Conservation (phyloP, 2,329 filamentous ascomycete genomes). For the Phyllosticta citrichinensis region DNA sequence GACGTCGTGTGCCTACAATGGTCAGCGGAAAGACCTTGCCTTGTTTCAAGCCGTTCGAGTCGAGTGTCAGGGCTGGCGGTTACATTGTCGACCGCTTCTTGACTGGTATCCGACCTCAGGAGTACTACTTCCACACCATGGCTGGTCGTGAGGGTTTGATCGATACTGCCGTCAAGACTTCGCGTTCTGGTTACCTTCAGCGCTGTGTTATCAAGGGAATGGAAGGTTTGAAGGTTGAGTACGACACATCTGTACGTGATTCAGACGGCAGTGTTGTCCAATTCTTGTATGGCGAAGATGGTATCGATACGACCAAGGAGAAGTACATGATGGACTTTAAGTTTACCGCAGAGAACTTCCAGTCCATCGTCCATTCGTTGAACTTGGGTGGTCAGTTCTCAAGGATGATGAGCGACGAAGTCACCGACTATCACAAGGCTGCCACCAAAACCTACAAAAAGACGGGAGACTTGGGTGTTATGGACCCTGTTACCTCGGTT, state of each 20-base stretch:
- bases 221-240: constrained; percentile 85
- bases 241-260: constrained; percentile 89
- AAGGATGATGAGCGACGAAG: constrained; percentile 56
- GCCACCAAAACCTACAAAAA: constrained; percentile 74
- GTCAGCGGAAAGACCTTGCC: constrained; percentile 94
- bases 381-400: constrained; percentile 50
- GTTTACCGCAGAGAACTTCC: constrained; percentile 79
- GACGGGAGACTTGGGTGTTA: constrained; percentile 53
- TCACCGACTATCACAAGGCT: constrained; percentile 50
- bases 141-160: constrained; percentile 96
- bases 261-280: constrained; percentile 89
- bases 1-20: constrained; percentile 90
- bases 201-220: constrained; percentile 97
- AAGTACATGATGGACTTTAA: constrained; percentile 84
- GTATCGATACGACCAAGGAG: constrained; percentile 86
- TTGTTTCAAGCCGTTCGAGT: constrained; percentile 88
- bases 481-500: constrained; percentile 64
- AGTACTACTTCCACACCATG: constrained; percentile 99
- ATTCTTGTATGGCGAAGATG: constrained; percentile 94
- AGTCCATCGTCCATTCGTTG: constrained; percentile 68
- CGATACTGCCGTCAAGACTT: constrained; percentile 97
- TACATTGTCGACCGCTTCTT: constrained; percentile 96
- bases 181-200: constrained; percentile 90
- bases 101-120: constrained; percentile 91
- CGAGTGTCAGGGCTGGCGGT: constrained; percentile 77